These are phyloP conservation scores for Cutaneotrichosporon sp. DNA, from an alignment of 1,284 basidiomycete species.

Conservation along the genomic window DNA sequence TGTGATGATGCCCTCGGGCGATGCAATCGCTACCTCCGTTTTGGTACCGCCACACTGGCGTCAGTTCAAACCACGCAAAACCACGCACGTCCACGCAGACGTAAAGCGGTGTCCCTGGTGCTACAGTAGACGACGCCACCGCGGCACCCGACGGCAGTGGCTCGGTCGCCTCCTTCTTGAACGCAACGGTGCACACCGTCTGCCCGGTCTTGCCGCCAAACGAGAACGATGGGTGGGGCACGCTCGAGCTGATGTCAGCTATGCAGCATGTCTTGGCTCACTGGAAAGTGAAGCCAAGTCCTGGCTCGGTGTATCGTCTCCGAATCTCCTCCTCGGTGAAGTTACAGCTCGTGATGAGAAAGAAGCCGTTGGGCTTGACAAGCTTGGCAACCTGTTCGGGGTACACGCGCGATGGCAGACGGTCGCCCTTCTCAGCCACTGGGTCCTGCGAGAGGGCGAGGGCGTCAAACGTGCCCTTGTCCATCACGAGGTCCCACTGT, in stretches of 20 bases:
- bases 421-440: slow-evolving; percentile 29
- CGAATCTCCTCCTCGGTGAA: slow-evolving; percentile 48
- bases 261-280: slow-evolving; percentile 12
- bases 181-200: slow-evolving; percentile 47
- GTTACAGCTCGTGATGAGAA: slow-evolving; percentile 50
- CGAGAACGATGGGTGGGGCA: slow-evolving; percentile 44
- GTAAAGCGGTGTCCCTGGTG: slow-evolving; percentile 11
- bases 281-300: slow-evolving; percentile 16
- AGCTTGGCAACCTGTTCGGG: slow-evolving; percentile 40
- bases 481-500: slow-evolving; percentile 47
- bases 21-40: slow-evolving; percentile 30
- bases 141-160: no score
- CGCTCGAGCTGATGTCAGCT: slow-evolving; percentile 27
- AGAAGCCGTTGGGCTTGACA: slow-evolving; percentile 42
- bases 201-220: slow-evolving; percentile 46
- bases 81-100: slow-evolving; percentile 31
- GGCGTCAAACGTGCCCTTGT: slow-evolving; percentile 49
- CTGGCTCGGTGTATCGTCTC: slow-evolving; percentile 32
- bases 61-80: neutral
- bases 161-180: slow-evolving; percentile 27
- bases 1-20: slow-evolving; percentile 12
- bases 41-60: slow-evolving; percentile 34
- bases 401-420: slow-evolving; percentile 41
- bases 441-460: slow-evolving; percentile 37
- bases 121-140: neutral